phyloP scores from a whole-genome alignment of 108 stramenopile genomes.

The Nitzschia inconspicua region DNA sequence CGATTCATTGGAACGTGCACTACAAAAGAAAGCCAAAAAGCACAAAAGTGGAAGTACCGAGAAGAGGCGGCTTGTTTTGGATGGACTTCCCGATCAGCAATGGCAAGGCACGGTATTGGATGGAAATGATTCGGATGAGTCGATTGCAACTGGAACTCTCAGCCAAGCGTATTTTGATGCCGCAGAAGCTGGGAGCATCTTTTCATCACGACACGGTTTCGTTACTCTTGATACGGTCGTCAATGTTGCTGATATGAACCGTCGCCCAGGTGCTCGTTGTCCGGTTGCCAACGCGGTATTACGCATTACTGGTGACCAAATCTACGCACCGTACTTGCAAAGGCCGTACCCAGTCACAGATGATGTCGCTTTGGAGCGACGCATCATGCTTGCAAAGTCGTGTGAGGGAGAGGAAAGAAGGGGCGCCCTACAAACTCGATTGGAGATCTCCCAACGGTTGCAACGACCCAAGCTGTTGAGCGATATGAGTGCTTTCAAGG shows the following conservation, averaged over 20 bases:
- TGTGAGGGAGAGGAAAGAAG: slow-evolving; percentile 14
- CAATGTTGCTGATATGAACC: slow-evolving; percentile 16
- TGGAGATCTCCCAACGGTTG: slow-evolving; percentile 65
- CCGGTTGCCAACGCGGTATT: slow-evolving; percentile 56
- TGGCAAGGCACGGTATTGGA: background rate
- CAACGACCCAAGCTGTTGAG: slow-evolving; percentile 77
- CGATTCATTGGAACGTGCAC: background rate
- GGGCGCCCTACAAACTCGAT: slow-evolving; percentile 45
- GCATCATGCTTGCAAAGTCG: slow-evolving; percentile 44
- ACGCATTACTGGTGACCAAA: slow-evolving; percentile 57
- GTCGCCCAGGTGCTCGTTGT: slow-evolving; percentile 71
- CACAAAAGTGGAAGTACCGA: too few species aligned
- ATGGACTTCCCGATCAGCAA: background rate
- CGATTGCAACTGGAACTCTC: slow-evolving; percentile 13
- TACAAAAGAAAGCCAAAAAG: too few species aligned
- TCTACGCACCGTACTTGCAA: slow-evolving; percentile 84
- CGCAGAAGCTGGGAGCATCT: slow-evolving; percentile 38
- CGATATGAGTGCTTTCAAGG: slow-evolving; percentile 88
- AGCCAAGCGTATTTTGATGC: slow-evolving; percentile 35
- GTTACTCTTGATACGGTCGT: slow-evolving; percentile 28
- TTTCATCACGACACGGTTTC: slow-evolving; percentile 25
- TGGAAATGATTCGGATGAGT: slow-evolving; percentile 5
- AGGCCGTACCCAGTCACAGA: slow-evolving; percentile 78
- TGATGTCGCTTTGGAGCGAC: slow-evolving; percentile 64
- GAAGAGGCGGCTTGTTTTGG: slow-evolving; percentile 1